Percentiles rank a stretch among this genome's conserved stretches.
Evolutionary conservation across 1,284 basidiomycete species (phyloP).

Genomic region (Pseudozyma thailandica): DNA sequence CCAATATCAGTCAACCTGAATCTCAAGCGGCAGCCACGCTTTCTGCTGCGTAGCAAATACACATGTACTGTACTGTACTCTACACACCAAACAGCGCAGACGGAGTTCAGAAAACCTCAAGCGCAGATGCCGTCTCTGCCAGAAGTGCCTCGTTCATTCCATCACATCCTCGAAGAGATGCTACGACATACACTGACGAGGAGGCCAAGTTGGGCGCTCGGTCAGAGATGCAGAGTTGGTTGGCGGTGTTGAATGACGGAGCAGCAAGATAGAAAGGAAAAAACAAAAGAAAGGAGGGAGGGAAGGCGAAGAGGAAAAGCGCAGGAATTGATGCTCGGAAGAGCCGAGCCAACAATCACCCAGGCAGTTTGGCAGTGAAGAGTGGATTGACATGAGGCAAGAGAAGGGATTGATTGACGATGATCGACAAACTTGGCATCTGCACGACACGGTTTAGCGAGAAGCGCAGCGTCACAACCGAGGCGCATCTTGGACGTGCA

Average conservation of each 20-base stretch:
- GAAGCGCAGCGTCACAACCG: slow-evolving; percentile 15
- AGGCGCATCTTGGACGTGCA: slow-evolving; percentile 24
- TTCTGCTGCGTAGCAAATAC: too few species aligned
- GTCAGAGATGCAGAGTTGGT: slow-evolving; percentile 6
- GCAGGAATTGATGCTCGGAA: not conserved
- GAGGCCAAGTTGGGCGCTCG: slow-evolving; percentile 3
- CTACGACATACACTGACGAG: not conserved
- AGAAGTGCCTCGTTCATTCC: not conserved
- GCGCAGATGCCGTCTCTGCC: not conserved
- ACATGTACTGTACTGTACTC: too few species aligned
- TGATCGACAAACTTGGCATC: slow-evolving; percentile 47
- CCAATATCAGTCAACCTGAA: not conserved
- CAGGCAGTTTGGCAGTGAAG: not conserved
- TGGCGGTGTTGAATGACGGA: slow-evolving; percentile 20
- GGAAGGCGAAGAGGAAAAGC: not conserved
- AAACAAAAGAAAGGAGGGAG: slow-evolving; percentile 4
- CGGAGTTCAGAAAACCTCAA: too few species aligned
- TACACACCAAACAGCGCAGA: too few species aligned
- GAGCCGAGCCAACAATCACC: too few species aligned
- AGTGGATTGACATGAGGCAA: not conserved
- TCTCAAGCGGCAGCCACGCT: too few species aligned
- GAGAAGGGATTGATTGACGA: slow-evolving; percentile 10
- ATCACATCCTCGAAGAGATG: not conserved
- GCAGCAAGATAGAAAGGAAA: too few species aligned
- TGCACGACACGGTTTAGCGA: slow-evolving; percentile 7